Base-by-base conservation (phyloP, 208 protist genomes). In the Crithidia mellificae region DNA sequence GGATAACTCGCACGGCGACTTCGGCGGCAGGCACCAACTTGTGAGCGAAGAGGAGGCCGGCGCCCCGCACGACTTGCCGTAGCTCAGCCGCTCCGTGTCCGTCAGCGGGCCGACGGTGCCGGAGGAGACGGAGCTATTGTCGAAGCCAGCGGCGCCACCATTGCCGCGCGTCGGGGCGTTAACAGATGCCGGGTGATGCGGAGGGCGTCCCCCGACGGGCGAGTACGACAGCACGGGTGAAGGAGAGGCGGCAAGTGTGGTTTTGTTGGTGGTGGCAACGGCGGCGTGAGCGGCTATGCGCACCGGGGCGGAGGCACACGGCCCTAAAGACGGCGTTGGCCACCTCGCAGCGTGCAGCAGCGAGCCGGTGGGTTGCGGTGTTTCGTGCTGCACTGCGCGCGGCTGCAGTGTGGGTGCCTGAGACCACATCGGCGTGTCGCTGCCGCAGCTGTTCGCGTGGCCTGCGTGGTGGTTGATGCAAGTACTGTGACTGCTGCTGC, bases 61-160 rank as follows among this genome's bases (percentile, higher is more conserved):
- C 24, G 6, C 46, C 19, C 54, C 46, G 9, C 32, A 24, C 19
- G 47, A 8, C 14, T 54, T 56, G 29, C 39, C 9, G 30, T 17
- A 20, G 30, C 27, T 55, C 14, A 55, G 63, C 17, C 51, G 64
- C 9, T 83, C 72, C 39, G 30, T 49, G 36, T 83, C 77, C 22
- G 72, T 72, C 1, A 65, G 34, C 15, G 71, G 72, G 8, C 77
- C 71, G 20, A 75, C 56, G 24, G 77, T 72, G n/a, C 43, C 55
- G 34, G 56, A 50, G 50, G 55, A 66, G 36, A 52, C n/a, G 9
- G 49, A 46, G 50, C 47, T 53, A 39, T 51, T 38, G 24, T 53
- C 62, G 8, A 39, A 46, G 41, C 12, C n/a, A 24, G 29, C 30
- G 14, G 59, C 59, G 12, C 47, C 56, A 2, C 19, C n/a, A n/a